A percentile compares a stretch with the other conserved stretches of the same genome.
Conservation (phyloP, 495 filamentous ascomycete species). For the Delitschia confertaspora region DNA sequence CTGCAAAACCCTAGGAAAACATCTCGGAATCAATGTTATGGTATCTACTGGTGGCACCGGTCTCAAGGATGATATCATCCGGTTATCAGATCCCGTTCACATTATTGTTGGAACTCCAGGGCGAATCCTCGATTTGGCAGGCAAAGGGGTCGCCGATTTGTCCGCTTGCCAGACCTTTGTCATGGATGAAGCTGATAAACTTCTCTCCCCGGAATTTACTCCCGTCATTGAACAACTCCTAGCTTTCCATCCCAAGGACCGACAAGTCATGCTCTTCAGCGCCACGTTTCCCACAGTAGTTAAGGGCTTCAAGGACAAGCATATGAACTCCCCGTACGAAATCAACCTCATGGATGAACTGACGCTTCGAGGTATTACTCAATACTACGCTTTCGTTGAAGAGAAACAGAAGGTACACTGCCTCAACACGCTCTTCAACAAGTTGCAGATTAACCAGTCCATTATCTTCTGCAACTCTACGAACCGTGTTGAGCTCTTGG, state of each 20-base stretch:
- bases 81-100: conserved; percentile 86
- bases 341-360: conserved; percentile 99
- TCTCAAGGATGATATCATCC: conserved; percentile 93
- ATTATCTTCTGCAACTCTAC: conserved; percentile 99
- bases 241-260: conserved; percentile 86
- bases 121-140: conserved; percentile 86
- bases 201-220: conserved; percentile 92
- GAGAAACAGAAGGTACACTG: conserved; percentile 99
- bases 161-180: conserved; percentile 94
- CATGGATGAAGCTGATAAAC: conserved; percentile 98
- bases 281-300: conserved; percentile 95
- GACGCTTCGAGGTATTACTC: conserved; percentile 92
- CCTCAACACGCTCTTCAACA: conserved; percentile 96
- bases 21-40: conserved; percentile 97
- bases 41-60: conserved; percentile 94
- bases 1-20: conserved; percentile 94
- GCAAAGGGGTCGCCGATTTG: conserved; percentile 92
- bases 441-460: conserved; percentile 98
- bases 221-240: conserved; percentile 93
- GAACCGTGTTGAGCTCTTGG: conserved; percentile 91
- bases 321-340: conserved; percentile 91
- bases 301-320: conserved; percentile 95
- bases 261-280: conserved; percentile 98
- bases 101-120: conserved; percentile 97
- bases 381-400: conserved; percentile 98